A percentile compares a stretch with the other conserved stretches of the same genome.
Evolutionary conservation across 2,329 filamentous ascomycete species (phyloP).

Genomic region (Epichloe sp.): DNA sequence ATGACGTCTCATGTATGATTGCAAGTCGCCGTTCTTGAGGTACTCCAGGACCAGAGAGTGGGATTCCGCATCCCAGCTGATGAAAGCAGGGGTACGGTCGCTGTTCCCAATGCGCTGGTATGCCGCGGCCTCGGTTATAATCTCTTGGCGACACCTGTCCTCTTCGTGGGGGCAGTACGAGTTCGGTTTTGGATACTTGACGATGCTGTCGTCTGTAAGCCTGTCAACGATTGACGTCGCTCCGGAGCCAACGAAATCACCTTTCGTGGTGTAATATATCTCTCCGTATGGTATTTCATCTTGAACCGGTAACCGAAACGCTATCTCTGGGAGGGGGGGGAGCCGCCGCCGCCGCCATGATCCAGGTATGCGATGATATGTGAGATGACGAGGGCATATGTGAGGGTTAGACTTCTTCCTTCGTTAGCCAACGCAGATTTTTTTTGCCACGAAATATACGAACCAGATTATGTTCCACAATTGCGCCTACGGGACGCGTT

Average conservation of each 20-base stretch:
- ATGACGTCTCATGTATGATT: background rate
- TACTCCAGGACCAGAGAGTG: background rate
- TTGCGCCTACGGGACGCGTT: background rate
- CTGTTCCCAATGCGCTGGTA: background rate
- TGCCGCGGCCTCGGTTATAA: background rate
- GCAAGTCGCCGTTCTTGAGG: background rate
- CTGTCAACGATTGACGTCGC: slow-evolving; percentile 10
- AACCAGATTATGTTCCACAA: background rate
- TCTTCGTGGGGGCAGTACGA: slow-evolving; percentile 10
- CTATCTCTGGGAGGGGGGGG: no score
- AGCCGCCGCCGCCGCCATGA: no score
- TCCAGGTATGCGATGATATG: no score
- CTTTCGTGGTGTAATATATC: slow-evolving; percentile 12
- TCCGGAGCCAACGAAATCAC: slow-evolving; percentile 7
- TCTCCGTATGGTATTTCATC: background rate
- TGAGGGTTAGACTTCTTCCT: no score
- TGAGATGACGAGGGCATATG: no score
- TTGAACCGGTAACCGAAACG: background rate
- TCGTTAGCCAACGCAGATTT: no score
- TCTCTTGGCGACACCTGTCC: background rate
- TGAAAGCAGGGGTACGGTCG: background rate
- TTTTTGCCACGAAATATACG: background rate
- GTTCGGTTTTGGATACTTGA: slow-evolving; percentile 11
- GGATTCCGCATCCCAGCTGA: slow-evolving; percentile 1
- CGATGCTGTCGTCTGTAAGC: slow-evolving; percentile 9